Evolutionary conservation across 495 filamentous ascomycete genomes (phyloP).

Genomic region (Hypoxylon lienhwacheense): DNA sequence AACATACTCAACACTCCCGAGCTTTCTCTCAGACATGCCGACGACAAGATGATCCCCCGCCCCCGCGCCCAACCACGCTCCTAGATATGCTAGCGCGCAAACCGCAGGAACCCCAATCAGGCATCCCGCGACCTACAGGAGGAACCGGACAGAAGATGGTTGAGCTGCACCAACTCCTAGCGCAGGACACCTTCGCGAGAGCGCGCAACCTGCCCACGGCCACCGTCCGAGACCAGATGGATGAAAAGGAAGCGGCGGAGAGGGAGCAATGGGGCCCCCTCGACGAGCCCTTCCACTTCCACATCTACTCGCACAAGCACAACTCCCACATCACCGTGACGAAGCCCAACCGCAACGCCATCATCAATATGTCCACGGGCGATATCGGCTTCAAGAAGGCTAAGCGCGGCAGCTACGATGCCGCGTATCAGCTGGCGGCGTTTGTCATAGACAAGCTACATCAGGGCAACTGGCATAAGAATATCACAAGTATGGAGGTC

Average conservation of each 20-base stretch:
- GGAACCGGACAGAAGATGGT: neutral
- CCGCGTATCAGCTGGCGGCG: conserved; percentile 85
- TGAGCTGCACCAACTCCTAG: conserved; percentile 18
- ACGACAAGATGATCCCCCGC: conserved; percentile 3
- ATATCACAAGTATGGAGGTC: conserved; percentile 72
- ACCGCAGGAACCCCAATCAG: neutral
- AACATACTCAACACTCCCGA: conserved; percentile 45
- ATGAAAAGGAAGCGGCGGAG: conserved; percentile 8
- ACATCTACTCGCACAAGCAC: conserved; percentile 84
- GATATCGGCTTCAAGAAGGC: conserved; percentile 86
- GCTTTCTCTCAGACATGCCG: conserved; percentile 47
- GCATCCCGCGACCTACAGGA: conserved; percentile 6
- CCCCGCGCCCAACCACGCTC: neutral
- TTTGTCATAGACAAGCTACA: conserved; percentile 77
- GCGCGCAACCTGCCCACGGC: conserved; percentile 26
- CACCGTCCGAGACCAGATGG: conserved; percentile 21
- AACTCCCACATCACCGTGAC: conserved; percentile 92
- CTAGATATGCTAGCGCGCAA: conserved; percentile 1
- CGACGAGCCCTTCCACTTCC: conserved; percentile 72
- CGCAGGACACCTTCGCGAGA: conserved; percentile 14
- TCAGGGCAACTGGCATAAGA: conserved; percentile 64
- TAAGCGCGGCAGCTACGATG: conserved; percentile 77
- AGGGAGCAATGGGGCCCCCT: conserved; percentile 32
- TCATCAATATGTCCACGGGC: conserved; percentile 76
- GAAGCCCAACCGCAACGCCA: conserved; percentile 71